A percentile compares a stretch with the other conserved stretches of the same genome.
Evolutionary conservation across 2,329 filamentous ascomycete genomes (phyloP).

Genomic region (Elsinoe necatrix): DNA sequence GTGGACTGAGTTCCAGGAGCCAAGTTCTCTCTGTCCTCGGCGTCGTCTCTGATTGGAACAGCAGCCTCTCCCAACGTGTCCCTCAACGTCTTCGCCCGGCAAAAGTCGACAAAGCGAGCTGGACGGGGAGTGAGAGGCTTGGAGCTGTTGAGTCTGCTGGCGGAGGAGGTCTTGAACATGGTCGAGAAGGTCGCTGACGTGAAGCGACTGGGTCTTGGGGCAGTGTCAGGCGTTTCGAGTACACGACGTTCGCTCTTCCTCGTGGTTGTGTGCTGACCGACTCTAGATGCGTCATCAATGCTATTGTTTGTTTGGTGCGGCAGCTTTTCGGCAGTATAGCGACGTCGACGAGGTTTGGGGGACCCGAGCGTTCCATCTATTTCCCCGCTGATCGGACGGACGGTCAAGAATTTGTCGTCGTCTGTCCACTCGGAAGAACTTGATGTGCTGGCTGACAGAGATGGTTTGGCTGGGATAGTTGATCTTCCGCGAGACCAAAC

Average conservation of each 20-base stretch:
- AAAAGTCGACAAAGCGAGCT: neutral
- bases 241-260: neutral
- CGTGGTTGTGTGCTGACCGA: neutral
- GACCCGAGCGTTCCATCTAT: neutral
- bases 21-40: neutral
- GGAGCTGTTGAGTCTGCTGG: neutral
- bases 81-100: neutral
- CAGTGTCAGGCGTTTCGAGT: neutral
- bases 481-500: conserved; percentile 1
- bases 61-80: neutral
- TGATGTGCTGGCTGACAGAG: neutral
- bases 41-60: neutral
- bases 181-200: conserved; percentile 18
- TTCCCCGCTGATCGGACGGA: neutral
- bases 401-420: neutral
- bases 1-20: neutral
- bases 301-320: neutral
- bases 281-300: neutral
- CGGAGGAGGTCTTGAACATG: neutral
- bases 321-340: neutral
- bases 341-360: neutral
- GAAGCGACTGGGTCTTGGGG: neutral
- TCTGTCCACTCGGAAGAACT: conserved; percentile 8
- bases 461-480: conserved; percentile 1
- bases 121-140: neutral